Base-by-base conservation (phyloP, 345 rosid species). In the Salix arbutifolia region DNA sequence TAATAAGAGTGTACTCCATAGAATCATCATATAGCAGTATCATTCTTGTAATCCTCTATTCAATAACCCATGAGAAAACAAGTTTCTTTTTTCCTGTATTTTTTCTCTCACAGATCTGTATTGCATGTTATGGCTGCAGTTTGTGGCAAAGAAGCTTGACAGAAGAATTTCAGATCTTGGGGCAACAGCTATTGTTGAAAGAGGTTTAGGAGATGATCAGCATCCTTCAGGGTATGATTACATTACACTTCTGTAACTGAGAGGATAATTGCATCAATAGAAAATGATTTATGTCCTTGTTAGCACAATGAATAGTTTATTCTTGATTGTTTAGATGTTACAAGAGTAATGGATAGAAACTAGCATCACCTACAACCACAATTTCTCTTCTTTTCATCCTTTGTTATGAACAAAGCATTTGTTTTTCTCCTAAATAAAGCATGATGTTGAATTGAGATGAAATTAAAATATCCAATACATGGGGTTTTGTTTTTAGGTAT, bases 151-250 rank as follows among this genome's bases (percentile, higher is more conserved):
- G 89, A 96, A 86, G 86, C 90, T 96, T 78, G 97, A 93, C 83
- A 91, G 88, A 80, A 93, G 99, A 74, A 90, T 96, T 76, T 84
- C 83, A 18, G 92, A 90, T 86, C 96, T 96, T 74, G 99, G 98
- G 67, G 98, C 91, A 25, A 81, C 71, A 48, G 60, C 87, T 76
- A 77, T 93, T 80, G 60, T 92, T 84, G 97, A 90, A 73, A 90
- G 87, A 84, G 94, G 99, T 77, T 86, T 96, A 76, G 99, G 99
- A 68, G 96, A 96, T 84, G 98, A 96, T 80, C 97, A 96, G 78
- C 97, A 93, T 81, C 96, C 93, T 82, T 91, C 98, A 84, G 98
- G 99, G 99, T 96, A 96, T 77, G 86, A 53, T 83, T 73, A 40
- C 31, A 33, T 26, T 30, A 4, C 48, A 53, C 4, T 40, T 67